Evolutionary conservation across 805 yeast genomes (phyloP), one percentile per base, ranked within the genome.

Genomic region (Ogataea ramenticola): DNA sequence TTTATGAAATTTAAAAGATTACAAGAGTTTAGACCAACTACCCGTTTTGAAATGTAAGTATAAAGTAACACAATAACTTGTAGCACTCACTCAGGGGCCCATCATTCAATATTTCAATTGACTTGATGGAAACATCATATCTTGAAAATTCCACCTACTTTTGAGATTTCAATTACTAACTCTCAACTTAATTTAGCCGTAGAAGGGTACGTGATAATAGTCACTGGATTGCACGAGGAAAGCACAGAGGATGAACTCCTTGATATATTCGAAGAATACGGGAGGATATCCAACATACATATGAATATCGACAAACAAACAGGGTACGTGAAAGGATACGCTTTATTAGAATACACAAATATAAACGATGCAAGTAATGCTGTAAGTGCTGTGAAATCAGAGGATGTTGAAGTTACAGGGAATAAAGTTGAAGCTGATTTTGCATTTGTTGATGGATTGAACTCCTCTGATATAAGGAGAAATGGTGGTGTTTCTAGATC

Each of bases 291-390:
- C 27, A 61, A 62, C 19, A 39, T 71, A 1, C 73, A 68, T 45
- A 45, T 72, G 43, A 72, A 71, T 44, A 47, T 68, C 7, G 75
- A 71, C 43, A 58, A 71, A 34, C 65, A 65, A 39, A 62, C 74
- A 2, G 77, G 77, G 3, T 68, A 62, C 48, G 70, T 58, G 15
- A 67, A 64, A 48, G 71, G 72, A 0, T 72, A 72, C 46, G 74
- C 70, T 1, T 50, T 72, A 21, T 46, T 70, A 2, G 74, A 71
- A 46, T 71, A 56, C 45, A 51, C 41, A 2, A 49, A 46, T 1
- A 39, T 55, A 6, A 60, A 52, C 8, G 71, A 66, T 26, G 73
- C 73, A 3, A 41, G 51, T 21, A 45, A 46, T 6, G 70, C 73
- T 1, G 54, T 68, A 2, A 36, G 40, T 4, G 61, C 52, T 3